A percentile compares a stretch with the other conserved stretches of the same genome.
These are phyloP conservation scores for Edaphochlamys debaryana DNA, from an alignment of 139 green algal species.

Conservation along the genomic window DNA sequence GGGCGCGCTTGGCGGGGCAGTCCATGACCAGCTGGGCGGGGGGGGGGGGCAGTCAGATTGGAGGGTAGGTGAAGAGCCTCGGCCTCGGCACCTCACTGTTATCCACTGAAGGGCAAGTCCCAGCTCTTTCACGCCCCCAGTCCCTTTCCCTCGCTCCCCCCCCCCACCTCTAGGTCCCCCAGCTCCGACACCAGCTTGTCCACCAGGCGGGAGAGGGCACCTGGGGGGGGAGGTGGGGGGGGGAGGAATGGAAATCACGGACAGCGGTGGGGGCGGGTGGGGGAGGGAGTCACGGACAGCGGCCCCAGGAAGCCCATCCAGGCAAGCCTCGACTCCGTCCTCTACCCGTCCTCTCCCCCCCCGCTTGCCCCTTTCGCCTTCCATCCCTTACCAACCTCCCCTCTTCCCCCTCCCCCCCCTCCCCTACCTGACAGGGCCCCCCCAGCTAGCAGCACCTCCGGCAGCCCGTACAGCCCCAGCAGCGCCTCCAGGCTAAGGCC, in stretches of 20 bases:
- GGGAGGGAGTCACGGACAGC: neutral
- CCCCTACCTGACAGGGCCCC: slow-evolving; percentile 9
- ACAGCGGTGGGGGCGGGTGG: neutral
- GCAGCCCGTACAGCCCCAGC: slow-evolving; percentile 33
- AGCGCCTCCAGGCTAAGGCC: slow-evolving; percentile 11
- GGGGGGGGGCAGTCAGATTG: too few species aligned
- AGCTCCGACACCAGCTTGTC: slow-evolving; percentile 24
- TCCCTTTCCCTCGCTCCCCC: too few species aligned
- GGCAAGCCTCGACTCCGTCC: too few species aligned
- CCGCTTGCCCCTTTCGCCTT: too few species aligned
- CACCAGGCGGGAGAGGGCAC: slow-evolving; percentile 23
- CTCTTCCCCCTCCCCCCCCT: neutral
- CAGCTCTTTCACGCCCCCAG: too few species aligned
- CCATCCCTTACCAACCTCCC: too few species aligned
- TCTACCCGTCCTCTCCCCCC: too few species aligned
- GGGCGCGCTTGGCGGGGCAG: neutral
- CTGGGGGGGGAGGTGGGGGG: neutral
- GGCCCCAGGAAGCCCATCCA: too few species aligned
- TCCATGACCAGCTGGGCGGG: slow-evolving; percentile 34
- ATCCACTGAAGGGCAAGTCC: too few species aligned
- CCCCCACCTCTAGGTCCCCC: slow-evolving; percentile 36
- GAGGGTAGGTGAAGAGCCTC: too few species aligned
- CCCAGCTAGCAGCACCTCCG: slow-evolving; percentile 31
- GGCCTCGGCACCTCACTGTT: too few species aligned
- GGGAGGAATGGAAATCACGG: neutral